These are phyloP conservation scores for Wickerhamiella shivajii DNA, from an alignment of 805 yeast genomes.

Conservation along the genomic window DNA sequence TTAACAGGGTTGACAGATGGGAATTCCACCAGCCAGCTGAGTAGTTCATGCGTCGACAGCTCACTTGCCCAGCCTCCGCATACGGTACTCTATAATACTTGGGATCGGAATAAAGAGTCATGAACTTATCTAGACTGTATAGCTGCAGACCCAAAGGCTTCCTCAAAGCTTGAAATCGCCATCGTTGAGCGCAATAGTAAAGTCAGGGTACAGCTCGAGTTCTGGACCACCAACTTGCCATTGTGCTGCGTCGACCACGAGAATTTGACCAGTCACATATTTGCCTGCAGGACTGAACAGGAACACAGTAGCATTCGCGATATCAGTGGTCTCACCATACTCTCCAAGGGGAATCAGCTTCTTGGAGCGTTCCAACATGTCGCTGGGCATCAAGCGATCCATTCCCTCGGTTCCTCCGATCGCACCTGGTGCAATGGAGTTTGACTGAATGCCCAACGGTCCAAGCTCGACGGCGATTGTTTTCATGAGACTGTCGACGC, in stretches of 20 bases:
- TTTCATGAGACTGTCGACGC: constrained; percentile 74
- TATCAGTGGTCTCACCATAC: constrained; percentile 54
- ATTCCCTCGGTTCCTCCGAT: constrained; percentile 81
- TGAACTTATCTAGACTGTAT: no score
- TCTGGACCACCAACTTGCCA: constrained; percentile 35
- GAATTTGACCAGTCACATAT: constrained; percentile 62
- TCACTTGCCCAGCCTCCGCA: no score
- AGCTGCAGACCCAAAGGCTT: no score
- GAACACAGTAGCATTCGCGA: constrained; percentile 76
- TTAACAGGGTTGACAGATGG: no score
- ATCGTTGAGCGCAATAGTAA: constrained; percentile 22
- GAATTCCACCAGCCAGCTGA: no score
- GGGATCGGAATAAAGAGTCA: no score
- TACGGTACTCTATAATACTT: no score
- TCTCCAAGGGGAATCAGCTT: constrained; percentile 38
- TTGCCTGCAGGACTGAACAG: constrained; percentile 71
- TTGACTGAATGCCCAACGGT: constrained; percentile 70
- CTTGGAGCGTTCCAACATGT: constrained; percentile 29
- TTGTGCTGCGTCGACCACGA: constrained; percentile 79
- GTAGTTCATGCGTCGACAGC: no score
- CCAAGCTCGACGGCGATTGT: constrained; percentile 85
- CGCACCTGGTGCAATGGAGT: constrained; percentile 85
- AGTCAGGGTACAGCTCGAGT: constrained; percentile 33
- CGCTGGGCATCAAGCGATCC: constrained; percentile 39
- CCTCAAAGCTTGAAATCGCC: constrained; percentile 29